Evolutionary conservation across 371 early-diverging fungal species (phyloP), one percentile per base, ranked within the genome.

Genomic region (Mortierella sp.): DNA sequence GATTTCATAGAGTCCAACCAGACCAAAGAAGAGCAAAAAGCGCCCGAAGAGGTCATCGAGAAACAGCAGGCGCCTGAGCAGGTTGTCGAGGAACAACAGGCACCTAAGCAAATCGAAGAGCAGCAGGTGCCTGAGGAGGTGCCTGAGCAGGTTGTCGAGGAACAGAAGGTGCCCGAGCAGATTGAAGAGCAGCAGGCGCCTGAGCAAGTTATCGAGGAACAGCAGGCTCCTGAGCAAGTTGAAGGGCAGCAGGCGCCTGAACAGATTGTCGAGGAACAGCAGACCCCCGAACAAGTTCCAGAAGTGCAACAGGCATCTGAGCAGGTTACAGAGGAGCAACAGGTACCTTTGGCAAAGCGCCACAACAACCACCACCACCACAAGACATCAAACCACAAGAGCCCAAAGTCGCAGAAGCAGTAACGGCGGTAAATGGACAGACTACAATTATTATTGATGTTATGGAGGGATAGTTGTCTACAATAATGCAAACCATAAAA

Each of bases 361-460:
- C 10, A 53, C 53, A 54, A 32, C 64, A 26, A 43, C 23, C 60
- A 42, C 43, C 45, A 32, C 42, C 66, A 26, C 28, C 45, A 42
- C 47, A 9, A 47, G 47, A 6, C 47, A 47, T 47, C 47, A 13
- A n/a, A n/a, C 40, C 12, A 47, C 22, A 47, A n/a, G 47, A 47
- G 19, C 47, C 17, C 47, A 17, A 47, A 47, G 47, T 47, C n/a
- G 42, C 64, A 35, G 26, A 53, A 56, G 23, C 17, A n/a, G 45
- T n/a, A 29, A 28, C 57, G 19, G 34, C 47, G 15, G 47, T 23
- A 19, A 15, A 68, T 13, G 28, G 29, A n/a, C 31, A 35, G 9
- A 17, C 56, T 8, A 28, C 42, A 57, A 28, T 17, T 10, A 29
- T 10, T 28, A 8, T 7, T 26, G 29, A 29, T 15, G 15, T 40